A percentile compares a stretch with the other conserved stretches of the same genome.
Evolutionary conservation across 306 rosid species (phyloP).

Genomic region (Sophora flavescens): DNA sequence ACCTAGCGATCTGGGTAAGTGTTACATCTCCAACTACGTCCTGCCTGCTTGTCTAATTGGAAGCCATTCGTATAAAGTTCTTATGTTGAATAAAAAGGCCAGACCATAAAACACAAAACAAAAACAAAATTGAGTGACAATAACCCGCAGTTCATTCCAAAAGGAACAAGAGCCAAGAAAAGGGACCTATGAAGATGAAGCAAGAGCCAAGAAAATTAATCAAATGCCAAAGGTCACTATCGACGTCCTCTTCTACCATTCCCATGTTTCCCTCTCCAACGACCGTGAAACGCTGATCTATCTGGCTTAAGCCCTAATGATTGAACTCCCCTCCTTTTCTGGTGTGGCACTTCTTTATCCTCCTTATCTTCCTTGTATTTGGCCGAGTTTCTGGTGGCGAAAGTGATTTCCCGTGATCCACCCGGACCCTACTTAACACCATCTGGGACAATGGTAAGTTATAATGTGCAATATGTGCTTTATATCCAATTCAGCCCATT

Average conservation of each 20-base stretch:
- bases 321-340: slow-evolving; percentile 74
- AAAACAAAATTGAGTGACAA: no score
- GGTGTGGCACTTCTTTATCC: slow-evolving; percentile 48
- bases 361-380: slow-evolving; percentile 73
- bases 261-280: slow-evolving; percentile 51
- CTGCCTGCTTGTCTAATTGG: no score
- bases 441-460: slow-evolving; percentile 38
- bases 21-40: no score
- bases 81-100: no score
- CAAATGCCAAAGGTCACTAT: slow-evolving; percentile 25
- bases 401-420: slow-evolving; percentile 90
- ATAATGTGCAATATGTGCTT: not conserved
- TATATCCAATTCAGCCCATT: slow-evolving; percentile 14
- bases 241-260: slow-evolving; percentile 55
- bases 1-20: no score
- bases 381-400: slow-evolving; percentile 71
- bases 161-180: not conserved
- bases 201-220: slow-evolving; percentile 2
- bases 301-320: slow-evolving; percentile 66
- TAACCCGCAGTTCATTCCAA: no score
- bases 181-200: slow-evolving; percentile 8
- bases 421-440: slow-evolving; percentile 84
- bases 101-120: no score
- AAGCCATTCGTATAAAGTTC: no score
- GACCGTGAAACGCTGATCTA: slow-evolving; percentile 53